These are phyloP conservation scores for Candida lessepsii DNA, from an alignment of 805 yeast genomes.

Conservation along the genomic window DNA sequence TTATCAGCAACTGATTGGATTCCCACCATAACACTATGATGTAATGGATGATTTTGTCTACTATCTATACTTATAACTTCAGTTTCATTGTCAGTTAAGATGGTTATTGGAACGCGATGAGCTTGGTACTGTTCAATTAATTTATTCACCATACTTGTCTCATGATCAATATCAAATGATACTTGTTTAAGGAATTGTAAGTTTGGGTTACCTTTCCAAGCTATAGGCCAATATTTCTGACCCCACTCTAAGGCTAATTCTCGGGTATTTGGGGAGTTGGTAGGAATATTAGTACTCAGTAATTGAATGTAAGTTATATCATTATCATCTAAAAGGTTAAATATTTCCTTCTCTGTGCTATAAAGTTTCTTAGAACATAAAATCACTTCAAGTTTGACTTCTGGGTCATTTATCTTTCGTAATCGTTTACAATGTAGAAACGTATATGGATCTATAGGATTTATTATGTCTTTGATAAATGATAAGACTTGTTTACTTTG, in stretches of 20 bases:
- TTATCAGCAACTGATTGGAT: slow-evolving; percentile 59
- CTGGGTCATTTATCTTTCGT: slow-evolving; percentile 26
- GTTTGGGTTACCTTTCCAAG: slow-evolving; percentile 92
- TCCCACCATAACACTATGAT: slow-evolving; percentile 76
- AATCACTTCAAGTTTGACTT: slow-evolving; percentile 34
- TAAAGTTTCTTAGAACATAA: slow-evolving; percentile 45
- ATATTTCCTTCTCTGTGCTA: slow-evolving; percentile 20
- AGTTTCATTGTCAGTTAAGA: slow-evolving; percentile 57
- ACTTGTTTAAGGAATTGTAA: slow-evolving; percentile 64
- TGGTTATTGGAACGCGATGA: slow-evolving; percentile 45
- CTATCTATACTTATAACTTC: slow-evolving; percentile 35
- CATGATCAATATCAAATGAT: slow-evolving; percentile 45
- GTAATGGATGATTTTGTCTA: slow-evolving; percentile 45
- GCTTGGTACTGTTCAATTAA: slow-evolving; percentile 7
- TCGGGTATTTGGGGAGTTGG: slow-evolving; percentile 64
- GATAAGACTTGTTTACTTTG: slow-evolving; percentile 27
- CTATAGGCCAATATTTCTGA: slow-evolving; percentile 72
- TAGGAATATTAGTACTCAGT: slow-evolving; percentile 47
- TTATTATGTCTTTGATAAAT: slow-evolving; percentile 26
- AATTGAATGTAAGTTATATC: slow-evolving; percentile 9
- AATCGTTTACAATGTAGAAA: slow-evolving; percentile 56
- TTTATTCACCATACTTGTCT: slow-evolving; percentile 26
- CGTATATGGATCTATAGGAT: slow-evolving; percentile 24
- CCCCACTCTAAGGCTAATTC: slow-evolving; percentile 71
- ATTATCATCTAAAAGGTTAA: slow-evolving; percentile 6